Percentiles rank a stretch among this genome's conserved stretches.
Evolutionary conservation across 2,329 filamentous ascomycete species (phyloP).

Genomic region (Ascomycota sp.): DNA sequence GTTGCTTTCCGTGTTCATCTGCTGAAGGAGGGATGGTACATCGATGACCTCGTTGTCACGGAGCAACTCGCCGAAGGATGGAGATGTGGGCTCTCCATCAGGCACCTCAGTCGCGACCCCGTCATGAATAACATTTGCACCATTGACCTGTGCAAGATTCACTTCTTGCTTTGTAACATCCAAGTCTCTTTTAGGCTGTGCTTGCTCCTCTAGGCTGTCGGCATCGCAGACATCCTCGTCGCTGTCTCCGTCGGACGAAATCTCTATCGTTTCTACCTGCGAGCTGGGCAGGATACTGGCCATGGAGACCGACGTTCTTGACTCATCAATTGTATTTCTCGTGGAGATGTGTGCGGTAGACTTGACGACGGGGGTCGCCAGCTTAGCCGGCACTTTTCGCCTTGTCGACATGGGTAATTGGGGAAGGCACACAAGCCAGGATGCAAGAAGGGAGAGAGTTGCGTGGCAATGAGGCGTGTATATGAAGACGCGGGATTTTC

Average conservation of each 20-base stretch:
- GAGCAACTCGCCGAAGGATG: constrained; percentile 75
- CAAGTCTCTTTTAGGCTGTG: constrained; percentile 9
- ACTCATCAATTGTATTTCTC: constrained; percentile 35
- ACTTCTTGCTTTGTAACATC: not conserved
- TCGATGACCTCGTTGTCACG: constrained; percentile 57
- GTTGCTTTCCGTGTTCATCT: constrained; percentile 9
- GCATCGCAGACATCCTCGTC: constrained; percentile 27
- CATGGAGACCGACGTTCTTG: constrained; percentile 30
- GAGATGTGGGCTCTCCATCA: constrained; percentile 29
- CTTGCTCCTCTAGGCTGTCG: constrained; percentile 4
- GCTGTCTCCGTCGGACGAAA: constrained; percentile 33
- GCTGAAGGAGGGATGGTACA: constrained; percentile 41
- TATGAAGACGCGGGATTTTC: too few species aligned
- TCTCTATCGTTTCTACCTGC: constrained; percentile 27
- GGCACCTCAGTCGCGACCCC: constrained; percentile 14
- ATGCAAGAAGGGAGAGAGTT: too few species aligned
- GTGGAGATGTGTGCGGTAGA: constrained; percentile 28
- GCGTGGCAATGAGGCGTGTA: too few species aligned
- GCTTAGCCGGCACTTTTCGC: constrained; percentile 35
- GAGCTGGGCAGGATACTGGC: constrained; percentile 18
- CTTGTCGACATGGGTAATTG: constrained; percentile 38
- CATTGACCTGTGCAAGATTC: constrained; percentile 6
- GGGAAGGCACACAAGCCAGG: too few species aligned
- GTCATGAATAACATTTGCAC: constrained; percentile 5
- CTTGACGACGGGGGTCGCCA: constrained; percentile 34